Conservation (phyloP, 345 rosid genomes). For the Citrus unshiu region DNA sequence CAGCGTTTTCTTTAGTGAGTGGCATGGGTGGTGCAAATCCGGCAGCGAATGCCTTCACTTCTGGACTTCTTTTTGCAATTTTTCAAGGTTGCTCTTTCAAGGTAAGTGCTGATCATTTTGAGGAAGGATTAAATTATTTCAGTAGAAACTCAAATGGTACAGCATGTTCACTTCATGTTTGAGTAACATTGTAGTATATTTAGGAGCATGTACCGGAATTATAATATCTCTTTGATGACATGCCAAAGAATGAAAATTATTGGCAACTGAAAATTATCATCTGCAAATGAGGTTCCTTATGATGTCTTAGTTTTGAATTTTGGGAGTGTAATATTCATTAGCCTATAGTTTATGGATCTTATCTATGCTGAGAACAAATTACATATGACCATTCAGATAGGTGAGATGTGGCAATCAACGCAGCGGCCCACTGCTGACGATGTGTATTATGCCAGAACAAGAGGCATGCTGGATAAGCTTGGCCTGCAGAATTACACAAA, state of each 20-base stretch:
- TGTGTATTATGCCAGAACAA: slow-evolving; percentile 43
- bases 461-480: slow-evolving; percentile 58
- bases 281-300: background rate
- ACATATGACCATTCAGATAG: slow-evolving; percentile 48
- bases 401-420: slow-evolving; percentile 46
- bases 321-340: background rate
- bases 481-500: slow-evolving; percentile 90
- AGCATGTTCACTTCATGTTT: background rate
- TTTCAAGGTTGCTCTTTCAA: slow-evolving; percentile 78
- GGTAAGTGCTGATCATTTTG: slow-evolving; percentile 41
- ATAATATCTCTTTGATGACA: background rate
- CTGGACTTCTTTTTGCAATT: slow-evolving; percentile 76
- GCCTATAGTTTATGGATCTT: background rate
- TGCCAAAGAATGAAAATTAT: background rate
- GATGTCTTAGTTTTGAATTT: background rate
- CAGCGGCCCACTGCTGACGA: slow-evolving; percentile 63
- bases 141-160: background rate
- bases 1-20: slow-evolving; percentile 77
- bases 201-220: background rate
- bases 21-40: slow-evolving; percentile 76
- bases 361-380: slow-evolving; percentile 1
- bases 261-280: background rate
- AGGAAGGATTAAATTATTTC: background rate
- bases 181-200: background rate
- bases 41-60: slow-evolving; percentile 59